Conservation (phyloP, 225 moss, liverwort and hornwort species). For the Anthoceros angustus region DNA sequence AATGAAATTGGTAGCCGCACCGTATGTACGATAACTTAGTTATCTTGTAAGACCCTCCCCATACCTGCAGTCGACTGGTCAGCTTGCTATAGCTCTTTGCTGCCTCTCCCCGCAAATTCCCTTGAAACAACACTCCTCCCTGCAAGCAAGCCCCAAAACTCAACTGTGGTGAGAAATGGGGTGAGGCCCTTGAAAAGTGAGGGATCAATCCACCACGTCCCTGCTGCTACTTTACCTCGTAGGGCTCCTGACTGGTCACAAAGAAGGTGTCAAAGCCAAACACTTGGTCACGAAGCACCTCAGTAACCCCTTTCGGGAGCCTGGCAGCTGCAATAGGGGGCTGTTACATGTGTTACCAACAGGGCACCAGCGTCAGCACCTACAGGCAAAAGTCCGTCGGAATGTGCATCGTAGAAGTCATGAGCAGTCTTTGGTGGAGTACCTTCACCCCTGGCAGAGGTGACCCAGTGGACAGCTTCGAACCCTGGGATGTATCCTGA, state of each 20-base stretch:
- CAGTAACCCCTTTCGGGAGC: conserved; percentile 32
- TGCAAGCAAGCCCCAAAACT: background rate
- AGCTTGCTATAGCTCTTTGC: conserved; percentile 26
- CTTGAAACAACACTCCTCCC: conserved; percentile 32
- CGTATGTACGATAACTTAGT: background rate
- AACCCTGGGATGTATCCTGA: no score
- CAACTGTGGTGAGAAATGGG: background rate
- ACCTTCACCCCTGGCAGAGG: conserved; percentile 36
- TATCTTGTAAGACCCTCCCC: background rate
- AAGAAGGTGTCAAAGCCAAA: conserved; percentile 46
- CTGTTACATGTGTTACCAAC: conserved; percentile 9
- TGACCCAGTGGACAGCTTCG: conserved; percentile 21
- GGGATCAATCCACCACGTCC: background rate
- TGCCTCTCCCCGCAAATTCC: conserved; percentile 31
- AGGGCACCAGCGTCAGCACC: background rate
- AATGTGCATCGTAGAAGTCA: background rate
- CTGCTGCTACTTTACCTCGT: conserved; percentile 16
- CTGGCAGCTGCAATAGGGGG: conserved; percentile 22
- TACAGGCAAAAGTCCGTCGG: background rate
- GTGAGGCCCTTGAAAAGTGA: background rate
- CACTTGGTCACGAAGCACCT: conserved; percentile 31
- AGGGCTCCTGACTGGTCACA: conserved; percentile 42
- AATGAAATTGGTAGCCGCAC: background rate
- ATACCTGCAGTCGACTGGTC: conserved; percentile 20
- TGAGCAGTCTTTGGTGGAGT: conserved; percentile 1